Percentiles rank a stretch among this genome's conserved stretches.
Conservation (phyloP, 192 early-diverging fungal genomes). For the Mortierella antarctica region DNA sequence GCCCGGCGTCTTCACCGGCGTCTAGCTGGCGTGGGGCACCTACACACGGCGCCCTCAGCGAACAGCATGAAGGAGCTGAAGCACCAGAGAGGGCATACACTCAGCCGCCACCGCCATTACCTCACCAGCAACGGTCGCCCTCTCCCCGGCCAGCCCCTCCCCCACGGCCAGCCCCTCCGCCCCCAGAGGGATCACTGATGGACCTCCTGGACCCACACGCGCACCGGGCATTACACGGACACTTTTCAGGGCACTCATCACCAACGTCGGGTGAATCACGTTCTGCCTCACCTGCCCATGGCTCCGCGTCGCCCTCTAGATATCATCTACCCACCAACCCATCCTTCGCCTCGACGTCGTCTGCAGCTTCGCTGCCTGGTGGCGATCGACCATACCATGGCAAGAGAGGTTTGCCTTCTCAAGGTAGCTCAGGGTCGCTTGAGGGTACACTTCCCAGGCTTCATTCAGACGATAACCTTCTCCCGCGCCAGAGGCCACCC, state of each 20-base stretch:
- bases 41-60: not conserved
- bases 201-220: constrained; percentile 34
- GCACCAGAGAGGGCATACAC: constrained; percentile 5
- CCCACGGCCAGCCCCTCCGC: constrained; percentile 31
- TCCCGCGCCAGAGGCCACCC: constrained; percentile 1
- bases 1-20: not conserved
- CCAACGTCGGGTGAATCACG: constrained; percentile 23
- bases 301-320: constrained; percentile 5
- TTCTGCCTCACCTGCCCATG: constrained; percentile 33
- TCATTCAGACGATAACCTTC: constrained; percentile 2
- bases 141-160: constrained; percentile 1
- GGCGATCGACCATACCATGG: constrained; percentile 49
- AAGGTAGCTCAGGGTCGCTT: constrained; percentile 29
- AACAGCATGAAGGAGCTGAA: not conserved
- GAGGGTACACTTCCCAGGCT: not conserved
- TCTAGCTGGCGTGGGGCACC: constrained; percentile 10
- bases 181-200: constrained; percentile 38
- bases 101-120: constrained; percentile 26
- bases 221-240: constrained; percentile 1
- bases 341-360: constrained; percentile 40
- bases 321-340: constrained; percentile 34
- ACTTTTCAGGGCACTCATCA: constrained; percentile 11
- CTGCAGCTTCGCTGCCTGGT: constrained; percentile 11
- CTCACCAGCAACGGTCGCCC: constrained; percentile 1
- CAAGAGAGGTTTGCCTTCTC: constrained; percentile 1